A percentile compares a stretch with the other conserved stretches of the same genome.
phyloP scores from a whole-genome alignment of 306 rosid genomes.

The Cicer arietinum region DNA sequence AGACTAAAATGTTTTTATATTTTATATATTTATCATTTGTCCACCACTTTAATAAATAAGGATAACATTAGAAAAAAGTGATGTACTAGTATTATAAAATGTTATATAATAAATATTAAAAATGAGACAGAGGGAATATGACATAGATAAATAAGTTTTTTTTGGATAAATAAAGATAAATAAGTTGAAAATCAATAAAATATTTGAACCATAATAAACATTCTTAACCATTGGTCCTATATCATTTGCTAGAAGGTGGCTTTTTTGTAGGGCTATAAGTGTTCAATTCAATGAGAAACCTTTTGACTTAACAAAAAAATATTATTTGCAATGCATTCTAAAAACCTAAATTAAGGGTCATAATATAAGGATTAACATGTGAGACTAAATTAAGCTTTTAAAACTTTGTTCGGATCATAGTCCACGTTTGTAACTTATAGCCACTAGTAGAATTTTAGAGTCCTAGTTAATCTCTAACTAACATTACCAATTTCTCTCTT shows the following conservation, averaged over 20 bases:
- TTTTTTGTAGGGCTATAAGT: neutral
- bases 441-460: slow-evolving; percentile 32
- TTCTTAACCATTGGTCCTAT: neutral
- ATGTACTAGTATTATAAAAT: too few relatives aligned
- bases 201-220: too few relatives aligned
- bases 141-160: too few relatives aligned
- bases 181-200: too few relatives aligned
- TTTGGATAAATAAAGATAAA: too few relatives aligned
- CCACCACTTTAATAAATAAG: too few relatives aligned
- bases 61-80: too few relatives aligned
- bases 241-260: neutral
- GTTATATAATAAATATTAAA: too few relatives aligned
- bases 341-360: slow-evolving; percentile 43
- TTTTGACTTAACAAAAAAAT: neutral
- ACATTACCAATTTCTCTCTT: slow-evolving; percentile 33
- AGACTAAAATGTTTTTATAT: too few relatives aligned
- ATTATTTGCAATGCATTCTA: neutral
- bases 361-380: slow-evolving; percentile 21
- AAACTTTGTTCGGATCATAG: slow-evolving; percentile 46
- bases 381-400: slow-evolving; percentile 44
- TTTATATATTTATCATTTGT: too few relatives aligned
- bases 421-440: slow-evolving; percentile 51
- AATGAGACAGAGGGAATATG: too few relatives aligned
- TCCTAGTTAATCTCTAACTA: slow-evolving; percentile 38
- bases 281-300: neutral